phyloP scores from a whole-genome alignment of 148 eudicot genomes.

The Nyssa sinensis region DNA sequence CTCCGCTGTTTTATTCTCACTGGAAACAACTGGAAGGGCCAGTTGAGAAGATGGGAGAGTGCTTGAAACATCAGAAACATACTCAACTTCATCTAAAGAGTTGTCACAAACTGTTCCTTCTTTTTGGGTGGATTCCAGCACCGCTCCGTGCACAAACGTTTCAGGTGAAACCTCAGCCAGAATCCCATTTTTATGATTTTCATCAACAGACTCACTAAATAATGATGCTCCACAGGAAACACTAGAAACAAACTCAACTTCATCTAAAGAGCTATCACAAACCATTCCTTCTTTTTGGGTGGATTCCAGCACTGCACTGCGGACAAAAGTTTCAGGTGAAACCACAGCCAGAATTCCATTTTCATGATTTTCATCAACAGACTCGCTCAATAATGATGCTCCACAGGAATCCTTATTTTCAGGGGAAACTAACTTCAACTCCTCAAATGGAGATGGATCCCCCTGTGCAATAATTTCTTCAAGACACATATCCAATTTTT shows the following conservation, averaged over 20 bases:
- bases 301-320: background rate
- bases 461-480: constrained; percentile 16
- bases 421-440: constrained; percentile 6
- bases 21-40: constrained; percentile 16
- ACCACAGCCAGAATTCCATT: background rate
- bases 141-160: background rate
- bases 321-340: constrained; percentile 1
- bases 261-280: constrained; percentile 13
- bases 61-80: constrained; percentile 21
- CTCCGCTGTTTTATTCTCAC: constrained; percentile 21
- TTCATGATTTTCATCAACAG: background rate
- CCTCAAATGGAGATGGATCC: constrained; percentile 1
- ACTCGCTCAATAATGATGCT: constrained; percentile 1
- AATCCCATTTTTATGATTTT: background rate
- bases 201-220: background rate
- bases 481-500: background rate
- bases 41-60: constrained; percentile 16
- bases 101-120: constrained; percentile 11
- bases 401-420: constrained; percentile 11
- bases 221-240: constrained; percentile 6
- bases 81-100: constrained; percentile 8
- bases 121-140: background rate
- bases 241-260: constrained; percentile 17
- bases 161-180: background rate
- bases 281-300: constrained; percentile 8